Base-by-base conservation (phyloP, 768 basidiomycete genomes). In the Hypsizygus marmoreus region DNA sequence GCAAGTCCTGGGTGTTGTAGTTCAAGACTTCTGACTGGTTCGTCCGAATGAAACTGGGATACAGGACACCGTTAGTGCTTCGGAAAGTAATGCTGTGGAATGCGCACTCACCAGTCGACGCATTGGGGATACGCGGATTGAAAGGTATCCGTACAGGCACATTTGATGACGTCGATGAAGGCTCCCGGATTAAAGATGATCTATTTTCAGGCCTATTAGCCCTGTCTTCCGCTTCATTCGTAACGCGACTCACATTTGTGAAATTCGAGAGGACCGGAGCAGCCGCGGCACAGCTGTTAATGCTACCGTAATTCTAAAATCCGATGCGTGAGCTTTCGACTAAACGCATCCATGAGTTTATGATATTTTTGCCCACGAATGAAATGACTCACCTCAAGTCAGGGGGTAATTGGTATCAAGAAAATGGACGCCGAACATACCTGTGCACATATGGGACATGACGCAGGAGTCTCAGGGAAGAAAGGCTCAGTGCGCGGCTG, bases 101-200 rank as follows among this genome's bases (percentile, higher is more conserved):
- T 28, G 38, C 20, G 31, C 24, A 56, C 70, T 31, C 40, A 83
- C 81, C 84, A 86, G 56, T 86, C 82, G 29, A 80, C 80, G 48
- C 83, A 87, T 68, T 86, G 81, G 28, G 83, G 83, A 63, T 76
- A 74, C 3, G 61, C 67, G 14, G 72, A 59, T 51, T 74, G 70
- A 52, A 72, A 73, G 0, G 69, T 69, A 45, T 72, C 69, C 3
- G 73, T 68, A 57, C 85, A 87, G 4, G 82, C 72, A 62, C 84
- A 85, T 63, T 78, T 73, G 58, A 85, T 83, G 34, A 81, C 70
- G 53, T 76, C 72, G 50, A 84, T 69, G 62, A 84, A 84, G 1
- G 76, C 77, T 22, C 79, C 76, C 1, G 84, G 84, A 50, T 84
- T 82, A 54, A 79, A 79, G 34, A 85, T 74, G 52, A 86, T 70